Base-by-base conservation (phyloP, 345 rosid species). In the Microthlaspi erraticum region DNA sequence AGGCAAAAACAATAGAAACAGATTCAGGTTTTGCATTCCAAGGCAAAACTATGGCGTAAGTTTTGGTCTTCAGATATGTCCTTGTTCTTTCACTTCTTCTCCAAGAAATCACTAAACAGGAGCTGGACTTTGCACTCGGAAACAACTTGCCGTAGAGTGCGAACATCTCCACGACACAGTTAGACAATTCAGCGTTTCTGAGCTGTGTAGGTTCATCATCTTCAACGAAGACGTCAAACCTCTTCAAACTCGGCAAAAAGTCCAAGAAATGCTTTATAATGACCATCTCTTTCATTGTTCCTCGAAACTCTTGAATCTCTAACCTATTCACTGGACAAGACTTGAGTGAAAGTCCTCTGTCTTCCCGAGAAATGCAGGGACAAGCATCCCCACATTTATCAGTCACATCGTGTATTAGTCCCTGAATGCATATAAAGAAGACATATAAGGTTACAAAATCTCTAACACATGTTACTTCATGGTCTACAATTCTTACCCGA, bases 371-470 rank as follows among this genome's bases (percentile, higher is more conserved):
- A 11, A 64, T 33, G 45, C 69, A 64, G 20, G 53, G 19, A 64
- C 58, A 64, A 8, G 18, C 33, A 49, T 64, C 69, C 10, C 69
- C 46, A 10, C 68, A 64, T 2, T 33, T 64, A 46, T 48, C 68
- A 4, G 68, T 46, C 9, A 4, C 44, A 34, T 12, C 12, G 18
- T 64, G 68, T 33, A 45, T 7, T 1, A 64, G 19, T 46, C 68
- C 56, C 68, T 48, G 44, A 45, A 63, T 26, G 3, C 19, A 60
- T 3, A 26, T 13, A 43, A 29, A 14, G 10, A 23, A 60, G 23
- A 60, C 26, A 20, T 31, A 2, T 2, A 42, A 60, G 34, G 1
- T 12, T 13, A 17, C 2, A 5, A 16, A 43, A 13, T 60, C 64
- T 23, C n/a, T 5, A 54, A 29, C 38, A 61, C 5, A 62, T 16